Conservation (phyloP, 805 yeast genomes). For the Metahyphopichia silvanorum region DNA sequence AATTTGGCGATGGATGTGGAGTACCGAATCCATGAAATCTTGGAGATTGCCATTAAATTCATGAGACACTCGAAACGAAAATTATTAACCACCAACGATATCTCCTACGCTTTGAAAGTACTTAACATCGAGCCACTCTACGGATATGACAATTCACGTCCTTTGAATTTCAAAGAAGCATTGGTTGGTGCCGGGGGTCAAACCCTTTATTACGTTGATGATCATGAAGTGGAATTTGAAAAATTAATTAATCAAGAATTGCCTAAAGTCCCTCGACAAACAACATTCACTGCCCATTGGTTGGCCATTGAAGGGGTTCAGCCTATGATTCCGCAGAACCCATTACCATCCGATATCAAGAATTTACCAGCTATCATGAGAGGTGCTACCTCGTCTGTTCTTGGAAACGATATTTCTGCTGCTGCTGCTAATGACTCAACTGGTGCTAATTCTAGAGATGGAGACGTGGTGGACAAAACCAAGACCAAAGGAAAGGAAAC, state of each 20-base stretch:
- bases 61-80: slow-evolving; percentile 92
- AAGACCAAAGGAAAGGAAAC: slow-evolving; percentile 41
- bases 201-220: slow-evolving; percentile 88
- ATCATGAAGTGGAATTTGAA: slow-evolving; percentile 90
- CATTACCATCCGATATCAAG: slow-evolving; percentile 74
- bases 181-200: slow-evolving; percentile 84
- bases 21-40: slow-evolving; percentile 89
- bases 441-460: slow-evolving; percentile 11
- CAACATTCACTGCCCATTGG: slow-evolving; percentile 96
- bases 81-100: slow-evolving; percentile 74
- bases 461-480: slow-evolving; percentile 17
- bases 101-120: slow-evolving; percentile 75
- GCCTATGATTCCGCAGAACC: slow-evolving; percentile 96
- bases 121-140: slow-evolving; percentile 92
- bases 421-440: slow-evolving; percentile 7
- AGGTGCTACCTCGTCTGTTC: slow-evolving; percentile 66
- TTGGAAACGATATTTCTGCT: slow-evolving; percentile 34
- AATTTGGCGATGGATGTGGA: slow-evolving; percentile 99
- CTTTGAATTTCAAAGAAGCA: slow-evolving; percentile 81
- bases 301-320: slow-evolving; percentile 98
- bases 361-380: slow-evolving; percentile 72
- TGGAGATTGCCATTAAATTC: slow-evolving; percentile 93
- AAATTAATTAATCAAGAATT: slow-evolving; percentile 88
- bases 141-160: slow-evolving; percentile 74
- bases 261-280: slow-evolving; percentile 91